These are phyloP conservation scores for Xylaria bambusicola DNA, from an alignment of 495 filamentous ascomycete genomes.

Conservation along the genomic window DNA sequence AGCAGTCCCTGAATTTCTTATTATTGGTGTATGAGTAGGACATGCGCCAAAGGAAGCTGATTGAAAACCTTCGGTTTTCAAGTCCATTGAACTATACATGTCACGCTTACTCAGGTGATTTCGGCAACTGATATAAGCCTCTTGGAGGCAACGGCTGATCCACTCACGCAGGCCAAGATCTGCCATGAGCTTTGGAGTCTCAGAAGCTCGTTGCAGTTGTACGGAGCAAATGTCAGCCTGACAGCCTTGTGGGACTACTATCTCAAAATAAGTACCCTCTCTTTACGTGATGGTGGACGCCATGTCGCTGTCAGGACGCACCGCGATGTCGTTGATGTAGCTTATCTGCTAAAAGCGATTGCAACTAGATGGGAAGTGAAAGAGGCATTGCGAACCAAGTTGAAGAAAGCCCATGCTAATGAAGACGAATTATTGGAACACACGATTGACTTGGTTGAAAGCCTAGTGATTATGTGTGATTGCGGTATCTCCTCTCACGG, in stretches of 20 bases:
- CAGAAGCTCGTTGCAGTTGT: background rate
- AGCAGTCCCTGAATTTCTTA: too few relatives aligned
- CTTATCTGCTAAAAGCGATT: background rate
- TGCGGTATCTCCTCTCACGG: constrained; percentile 13
- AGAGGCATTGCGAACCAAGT: background rate
- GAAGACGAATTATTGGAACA: constrained; percentile 13
- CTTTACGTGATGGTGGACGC: constrained; percentile 10
- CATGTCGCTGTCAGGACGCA: constrained; percentile 19
- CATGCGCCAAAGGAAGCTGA: background rate
- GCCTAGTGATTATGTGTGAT: constrained; percentile 17
- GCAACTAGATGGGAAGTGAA: background rate
- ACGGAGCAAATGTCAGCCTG: background rate
- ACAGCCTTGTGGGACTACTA: background rate
- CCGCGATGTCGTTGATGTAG: constrained; percentile 6
- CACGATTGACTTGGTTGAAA: constrained; percentile 22
- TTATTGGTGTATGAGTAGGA: background rate
- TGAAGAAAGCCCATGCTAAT: background rate
- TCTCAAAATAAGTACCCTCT: background rate
- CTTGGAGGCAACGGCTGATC: background rate
- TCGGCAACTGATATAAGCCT: background rate
- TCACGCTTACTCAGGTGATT: background rate
- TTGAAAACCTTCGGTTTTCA: background rate
- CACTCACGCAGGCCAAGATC: background rate
- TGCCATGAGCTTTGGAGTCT: background rate
- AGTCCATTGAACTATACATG: background rate